A percentile compares a stretch with the other conserved stretches of the same genome.
Conservation (phyloP, 331 rosid genomes). For the Phaseolus coccineus region DNA sequence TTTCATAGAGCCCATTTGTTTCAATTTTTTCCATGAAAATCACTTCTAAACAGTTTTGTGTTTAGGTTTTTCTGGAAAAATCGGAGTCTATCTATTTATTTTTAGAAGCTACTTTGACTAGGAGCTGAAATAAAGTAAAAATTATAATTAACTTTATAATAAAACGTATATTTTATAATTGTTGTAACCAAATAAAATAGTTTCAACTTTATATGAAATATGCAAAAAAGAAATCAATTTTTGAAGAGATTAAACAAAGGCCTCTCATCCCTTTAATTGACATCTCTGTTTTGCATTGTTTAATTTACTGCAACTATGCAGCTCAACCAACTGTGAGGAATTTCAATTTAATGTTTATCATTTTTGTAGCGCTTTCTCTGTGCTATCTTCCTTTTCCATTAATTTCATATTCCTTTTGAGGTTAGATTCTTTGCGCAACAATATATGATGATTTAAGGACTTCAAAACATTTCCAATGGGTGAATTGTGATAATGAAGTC, state of each 20-base stretch:
- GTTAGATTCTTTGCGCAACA: constrained; percentile 15
- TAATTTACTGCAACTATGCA: constrained; percentile 1
- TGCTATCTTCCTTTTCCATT: constrained; percentile 1
- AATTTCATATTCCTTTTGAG: constrained; percentile 20
- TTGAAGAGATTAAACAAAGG: background rate
- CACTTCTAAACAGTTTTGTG: background rate
- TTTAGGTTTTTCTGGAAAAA: background rate
- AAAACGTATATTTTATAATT: background rate
- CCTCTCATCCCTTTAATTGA: background rate
- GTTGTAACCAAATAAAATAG: background rate
- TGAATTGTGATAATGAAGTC: constrained; percentile 39
- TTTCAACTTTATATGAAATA: background rate
- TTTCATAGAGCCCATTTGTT: background rate
- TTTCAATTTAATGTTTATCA: background rate
- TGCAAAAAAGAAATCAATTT: background rate
- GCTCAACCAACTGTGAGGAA: constrained; percentile 19
- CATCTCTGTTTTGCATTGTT: constrained; percentile 17
- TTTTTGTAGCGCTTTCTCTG: constrained; percentile 10
- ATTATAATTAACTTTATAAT: background rate
- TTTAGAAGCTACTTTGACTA: background rate
- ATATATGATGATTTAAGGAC: constrained; percentile 29
- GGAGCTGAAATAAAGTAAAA: background rate
- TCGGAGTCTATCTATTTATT: background rate
- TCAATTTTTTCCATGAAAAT: background rate
- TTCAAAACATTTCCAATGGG: constrained; percentile 33